These are phyloP conservation scores for Diospyros lotus DNA, from an alignment of 148 eudicot species.

Conservation along the genomic window DNA sequence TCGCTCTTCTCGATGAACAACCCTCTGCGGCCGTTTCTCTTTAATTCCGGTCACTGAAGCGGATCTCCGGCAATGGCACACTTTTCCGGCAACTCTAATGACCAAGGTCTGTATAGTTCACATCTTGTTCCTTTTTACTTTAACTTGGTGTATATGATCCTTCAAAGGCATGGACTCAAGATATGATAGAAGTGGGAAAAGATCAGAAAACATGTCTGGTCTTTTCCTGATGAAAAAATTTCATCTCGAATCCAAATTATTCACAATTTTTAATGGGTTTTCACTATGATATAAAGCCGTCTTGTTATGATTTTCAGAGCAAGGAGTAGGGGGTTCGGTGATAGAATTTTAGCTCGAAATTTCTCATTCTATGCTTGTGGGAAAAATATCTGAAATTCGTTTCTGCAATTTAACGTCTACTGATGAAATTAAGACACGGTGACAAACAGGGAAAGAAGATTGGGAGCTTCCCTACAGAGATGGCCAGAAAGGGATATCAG, in stretches of 20 bases:
- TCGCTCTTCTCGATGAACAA: no score
- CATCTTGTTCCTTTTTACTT: not conserved
- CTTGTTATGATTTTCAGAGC: not conserved
- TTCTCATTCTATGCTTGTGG: no score
- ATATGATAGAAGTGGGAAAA: not conserved
- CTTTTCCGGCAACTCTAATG: conserved; percentile 25
- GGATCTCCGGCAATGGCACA: conserved; percentile 56
- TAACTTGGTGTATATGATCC: not conserved
- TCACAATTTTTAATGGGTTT: no score
- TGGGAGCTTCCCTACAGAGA: not conserved
- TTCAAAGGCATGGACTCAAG: not conserved
- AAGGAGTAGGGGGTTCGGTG: no score
- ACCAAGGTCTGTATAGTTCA: not conserved
- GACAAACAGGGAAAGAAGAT: not conserved
- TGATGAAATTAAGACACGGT: not conserved
- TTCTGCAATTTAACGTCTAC: not conserved
- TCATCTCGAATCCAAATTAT: no score
- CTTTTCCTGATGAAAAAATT: not conserved
- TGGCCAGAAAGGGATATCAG: conserved; percentile 27
- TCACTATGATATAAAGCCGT: no score
- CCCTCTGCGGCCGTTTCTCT: no score
- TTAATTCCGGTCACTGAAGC: conserved; percentile 14
- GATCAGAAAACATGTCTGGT: no score
- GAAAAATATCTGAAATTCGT: not conserved
- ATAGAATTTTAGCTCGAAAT: no score